A percentile compares a stretch with the other conserved stretches of the same genome.
phyloP scores from a whole-genome alignment of 164 flowering plant genomes.

The Chloranthus sessilifolius region DNA sequence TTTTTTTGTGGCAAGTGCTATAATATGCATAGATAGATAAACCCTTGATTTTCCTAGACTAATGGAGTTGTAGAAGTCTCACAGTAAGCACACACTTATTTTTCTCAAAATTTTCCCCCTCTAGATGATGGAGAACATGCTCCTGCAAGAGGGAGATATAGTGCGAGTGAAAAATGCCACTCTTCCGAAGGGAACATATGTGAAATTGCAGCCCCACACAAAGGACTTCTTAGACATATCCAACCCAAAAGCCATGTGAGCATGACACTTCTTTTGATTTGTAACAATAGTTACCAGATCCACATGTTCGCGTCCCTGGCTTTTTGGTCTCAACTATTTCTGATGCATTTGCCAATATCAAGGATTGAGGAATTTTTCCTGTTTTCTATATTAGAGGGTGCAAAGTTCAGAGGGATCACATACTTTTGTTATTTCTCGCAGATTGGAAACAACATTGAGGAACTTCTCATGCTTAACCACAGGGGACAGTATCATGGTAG shows the following conservation, averaged over 20 bases:
- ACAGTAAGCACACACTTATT: no score
- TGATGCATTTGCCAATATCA: no score
- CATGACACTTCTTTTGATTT: no score
- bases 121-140: conserved; percentile 98
- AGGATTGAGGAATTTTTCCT: no score
- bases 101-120: background rate
- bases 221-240: conserved; percentile 93
- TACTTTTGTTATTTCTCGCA: conserved; percentile 27
- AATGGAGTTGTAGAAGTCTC: no score
- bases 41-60: no score
- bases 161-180: conserved; percentile 84
- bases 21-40: no score
- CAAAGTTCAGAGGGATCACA: no score
- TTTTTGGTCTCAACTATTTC: no score
- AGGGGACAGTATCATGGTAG: conserved; percentile 93
- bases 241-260: conserved; percentile 98
- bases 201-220: conserved; percentile 94
- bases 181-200: conserved; percentile 91
- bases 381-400: no score
- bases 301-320: no score
- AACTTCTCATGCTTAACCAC: conserved; percentile 86
- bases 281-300: no score
- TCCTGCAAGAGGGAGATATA: conserved; percentile 82
- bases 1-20: background rate
- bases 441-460: conserved; percentile 89